Evolutionary conservation across 2,329 filamentous ascomycete genomes (phyloP).

Genomic region (Fusarium miscanthi): DNA sequence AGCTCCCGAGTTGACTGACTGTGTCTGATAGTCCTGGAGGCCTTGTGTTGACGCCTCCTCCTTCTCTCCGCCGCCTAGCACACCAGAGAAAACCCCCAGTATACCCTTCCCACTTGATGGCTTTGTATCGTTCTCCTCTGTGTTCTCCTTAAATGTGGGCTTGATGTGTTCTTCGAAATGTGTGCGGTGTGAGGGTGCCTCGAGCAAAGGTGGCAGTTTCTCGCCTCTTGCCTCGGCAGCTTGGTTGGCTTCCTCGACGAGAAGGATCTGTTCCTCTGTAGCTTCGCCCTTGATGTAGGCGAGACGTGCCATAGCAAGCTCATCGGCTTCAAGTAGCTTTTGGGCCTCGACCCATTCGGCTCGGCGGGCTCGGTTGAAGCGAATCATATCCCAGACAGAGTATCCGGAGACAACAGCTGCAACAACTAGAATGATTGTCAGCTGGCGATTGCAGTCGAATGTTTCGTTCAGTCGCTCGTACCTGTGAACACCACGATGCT

Average conservation of each 20-base stretch:
- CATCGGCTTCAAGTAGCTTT: conserved; percentile 64
- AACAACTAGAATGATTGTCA: conserved; percentile 55
- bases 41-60: conserved; percentile 31
- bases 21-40: conserved; percentile 32
- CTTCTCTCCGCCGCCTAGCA: conserved; percentile 45
- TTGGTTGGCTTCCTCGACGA: conserved; percentile 68
- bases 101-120: conserved; percentile 50
- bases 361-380: conserved; percentile 69
- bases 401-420: conserved; percentile 67
- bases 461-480: conserved; percentile 47
- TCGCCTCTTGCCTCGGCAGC: conserved; percentile 58
- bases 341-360: conserved; percentile 68
- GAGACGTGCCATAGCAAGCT: conserved; percentile 66
- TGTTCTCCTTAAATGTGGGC: conserved; percentile 45
- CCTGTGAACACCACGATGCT: conserved; percentile 68
- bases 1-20: conserved; percentile 4
- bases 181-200: conserved; percentile 55
- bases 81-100: conserved; percentile 49
- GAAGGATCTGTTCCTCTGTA: conserved; percentile 64
- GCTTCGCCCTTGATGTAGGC: conserved; percentile 70
- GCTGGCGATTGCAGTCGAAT: not conserved
- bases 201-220: conserved; percentile 64
- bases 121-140: conserved; percentile 31
- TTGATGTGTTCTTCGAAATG: conserved; percentile 52
- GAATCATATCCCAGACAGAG: conserved; percentile 71